Evolutionary conservation across 2,329 filamentous ascomycete species (phyloP).

Genomic region (Aspergillus ustus): DNA sequence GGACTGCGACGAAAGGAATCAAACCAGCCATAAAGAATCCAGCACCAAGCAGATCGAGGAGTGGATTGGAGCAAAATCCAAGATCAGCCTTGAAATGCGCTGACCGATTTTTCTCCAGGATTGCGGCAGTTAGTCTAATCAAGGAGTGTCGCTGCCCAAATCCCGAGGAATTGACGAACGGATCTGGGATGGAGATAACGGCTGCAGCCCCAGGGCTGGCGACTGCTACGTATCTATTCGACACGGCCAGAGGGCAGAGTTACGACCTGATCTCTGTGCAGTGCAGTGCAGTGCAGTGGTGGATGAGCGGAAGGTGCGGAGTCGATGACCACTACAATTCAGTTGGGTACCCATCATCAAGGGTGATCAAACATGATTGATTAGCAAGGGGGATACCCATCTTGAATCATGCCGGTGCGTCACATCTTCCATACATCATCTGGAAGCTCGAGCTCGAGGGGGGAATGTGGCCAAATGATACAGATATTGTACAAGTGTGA

Average conservation of each 20-base stretch:
- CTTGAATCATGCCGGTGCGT: slow-evolving; percentile 8
- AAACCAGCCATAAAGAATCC: not conserved
- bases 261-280: too few relatives aligned
- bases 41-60: slow-evolving; percentile 1
- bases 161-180: slow-evolving; percentile 10
- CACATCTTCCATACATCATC: slow-evolving; percentile 12
- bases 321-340: not conserved
- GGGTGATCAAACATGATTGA: not conserved
- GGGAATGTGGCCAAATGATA: not conserved
- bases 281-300: too few relatives aligned
- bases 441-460: slow-evolving; percentile 2
- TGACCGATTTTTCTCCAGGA: slow-evolving; percentile 16
- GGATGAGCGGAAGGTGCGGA: not conserved
- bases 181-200: not conserved
- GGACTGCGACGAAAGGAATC: not conserved
- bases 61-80: slow-evolving; percentile 1
- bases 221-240: not conserved
- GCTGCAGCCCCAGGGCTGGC: not conserved
- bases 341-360: slow-evolving; percentile 14
- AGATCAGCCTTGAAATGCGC: not conserved
- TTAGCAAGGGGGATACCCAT: slow-evolving; percentile 10
- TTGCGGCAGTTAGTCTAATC: slow-evolving; percentile 14
- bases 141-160: slow-evolving; percentile 25
- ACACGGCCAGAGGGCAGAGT: too few relatives aligned
- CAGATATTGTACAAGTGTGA: not conserved